Evolutionary conservation across 805 yeast species (phyloP), one percentile per base, ranked within the genome.

Genomic region (Metschnikowia drakensbergensis): DNA sequence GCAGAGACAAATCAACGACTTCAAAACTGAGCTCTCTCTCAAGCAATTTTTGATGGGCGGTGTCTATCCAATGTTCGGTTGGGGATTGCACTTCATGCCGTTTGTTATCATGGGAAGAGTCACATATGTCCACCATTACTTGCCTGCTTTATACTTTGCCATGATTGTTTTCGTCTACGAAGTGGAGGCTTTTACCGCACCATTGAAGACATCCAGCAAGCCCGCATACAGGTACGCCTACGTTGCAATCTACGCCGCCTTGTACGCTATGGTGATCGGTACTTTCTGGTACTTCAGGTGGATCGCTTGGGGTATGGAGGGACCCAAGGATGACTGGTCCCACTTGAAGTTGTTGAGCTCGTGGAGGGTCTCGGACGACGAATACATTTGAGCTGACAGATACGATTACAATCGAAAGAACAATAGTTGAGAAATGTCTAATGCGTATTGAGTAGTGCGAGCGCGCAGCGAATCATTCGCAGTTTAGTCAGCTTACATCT

Each of bases 71-170:
- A 85, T 91, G 71, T 62, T 88, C 37, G 96, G 96, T 8, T 92
- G 97, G 97, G 76, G 82, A 37, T 74, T 89, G 60, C 97, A 92
- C 68, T 92, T 75, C 68, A 63, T 87, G 60, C 98, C 99, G 31
- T 92, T 92, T 69, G 80, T 86, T 30, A 69, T 89, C 51, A 92
- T 92, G 99, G 90, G 95, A 9, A 86, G 99, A 74, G 97, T 94
- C 49, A 90, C 96, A 2, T 92, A 94, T 65, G 94, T 92, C 31
- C 99, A 92, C 69, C 99, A 92, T 67, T 92, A 92, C 68, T 80
- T 90, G 57, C 99, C 99, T 10, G 96, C 98, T 1, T 77, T 91
- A 54, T 92, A 87, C 70, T 92, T 92, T 83, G 98, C 98, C 44
- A 84, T 90, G 74, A 72, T 91, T 54, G 84, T 88, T 29, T 75